phyloP scores from a whole-genome alignment of 768 basidiomycete species.

The Auricularia heimuer region DNA sequence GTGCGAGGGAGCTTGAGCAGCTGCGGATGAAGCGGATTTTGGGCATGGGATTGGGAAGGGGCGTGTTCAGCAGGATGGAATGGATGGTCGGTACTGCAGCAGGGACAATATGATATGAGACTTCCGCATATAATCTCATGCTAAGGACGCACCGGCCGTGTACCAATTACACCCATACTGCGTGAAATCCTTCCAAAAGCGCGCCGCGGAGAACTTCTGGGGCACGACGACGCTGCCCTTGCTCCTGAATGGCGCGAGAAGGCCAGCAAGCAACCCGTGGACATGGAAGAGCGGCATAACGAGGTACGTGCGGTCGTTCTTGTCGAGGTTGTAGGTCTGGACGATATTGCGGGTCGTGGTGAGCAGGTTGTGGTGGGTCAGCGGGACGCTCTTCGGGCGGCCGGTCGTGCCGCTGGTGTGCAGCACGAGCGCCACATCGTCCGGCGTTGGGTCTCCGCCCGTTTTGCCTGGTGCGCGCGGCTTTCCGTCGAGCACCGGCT shows the following conservation, averaged over 20 bases:
- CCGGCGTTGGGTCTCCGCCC: constrained; percentile 13
- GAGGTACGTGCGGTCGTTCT: constrained; percentile 21
- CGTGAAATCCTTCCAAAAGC: constrained; percentile 38
- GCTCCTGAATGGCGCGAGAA: constrained; percentile 47
- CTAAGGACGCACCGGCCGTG: constrained; percentile 13
- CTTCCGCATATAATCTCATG: not conserved
- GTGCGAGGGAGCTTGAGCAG: constrained; percentile 42
- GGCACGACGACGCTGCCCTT: constrained; percentile 48
- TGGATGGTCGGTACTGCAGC: constrained; percentile 29
- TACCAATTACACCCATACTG: constrained; percentile 38
- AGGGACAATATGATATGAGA: not conserved
- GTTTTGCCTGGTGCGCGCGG: too few species aligned
- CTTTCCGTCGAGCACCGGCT: not conserved
- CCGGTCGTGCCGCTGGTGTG: constrained; percentile 54
- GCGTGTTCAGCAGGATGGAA: constrained; percentile 21
- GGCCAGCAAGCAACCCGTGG: constrained; percentile 49
- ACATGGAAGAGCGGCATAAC: constrained; percentile 55
- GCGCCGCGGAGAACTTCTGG: constrained; percentile 40
- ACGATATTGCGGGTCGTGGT: constrained; percentile 24
- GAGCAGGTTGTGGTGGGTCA: constrained; percentile 24
- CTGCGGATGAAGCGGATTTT: constrained; percentile 26
- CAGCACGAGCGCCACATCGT: constrained; percentile 43
- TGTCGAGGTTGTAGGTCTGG: constrained; percentile 22
- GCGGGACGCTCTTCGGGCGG: constrained; percentile 20
- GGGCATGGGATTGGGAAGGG: constrained; percentile 21